These are phyloP conservation scores for Rubroshorea leprosula DNA, from an alignment of 345 rosid genomes.

Conservation along the genomic window DNA sequence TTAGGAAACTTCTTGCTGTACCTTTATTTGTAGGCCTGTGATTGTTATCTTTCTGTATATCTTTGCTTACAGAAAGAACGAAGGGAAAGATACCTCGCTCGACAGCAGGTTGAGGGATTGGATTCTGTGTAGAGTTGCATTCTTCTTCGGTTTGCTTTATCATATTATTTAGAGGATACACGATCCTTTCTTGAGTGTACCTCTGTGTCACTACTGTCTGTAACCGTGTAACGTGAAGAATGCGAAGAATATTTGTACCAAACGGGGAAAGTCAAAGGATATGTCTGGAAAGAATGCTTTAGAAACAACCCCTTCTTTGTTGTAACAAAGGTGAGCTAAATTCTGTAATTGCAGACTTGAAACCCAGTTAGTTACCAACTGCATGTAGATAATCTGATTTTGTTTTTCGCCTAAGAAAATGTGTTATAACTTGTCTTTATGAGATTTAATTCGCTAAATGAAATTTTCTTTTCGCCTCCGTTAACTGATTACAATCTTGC, in stretches of 20 bases:
- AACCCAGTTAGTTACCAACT: neutral
- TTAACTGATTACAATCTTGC: neutral
- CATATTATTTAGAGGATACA: slow-evolving; percentile 7
- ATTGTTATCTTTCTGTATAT: neutral
- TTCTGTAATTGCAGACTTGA: slow-evolving; percentile 6
- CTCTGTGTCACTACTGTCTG: too few relatives aligned
- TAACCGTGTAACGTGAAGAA: neutral
- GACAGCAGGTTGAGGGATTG: slow-evolving; percentile 72
- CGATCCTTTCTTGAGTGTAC: too few relatives aligned
- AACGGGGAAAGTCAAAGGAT: too few relatives aligned
- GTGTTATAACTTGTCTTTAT: neutral
- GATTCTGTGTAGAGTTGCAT: slow-evolving; percentile 48
- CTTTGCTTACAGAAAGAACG: slow-evolving; percentile 67
- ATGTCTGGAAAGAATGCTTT: too few relatives aligned
- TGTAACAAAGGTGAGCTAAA: slow-evolving; percentile 6
- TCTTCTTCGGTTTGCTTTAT: neutral
- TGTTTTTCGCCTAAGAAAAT: neutral
- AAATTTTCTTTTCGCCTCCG: neutral
- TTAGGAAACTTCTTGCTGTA: neutral
- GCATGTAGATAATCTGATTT: slow-evolving; percentile 18
- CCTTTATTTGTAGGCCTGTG: neutral
- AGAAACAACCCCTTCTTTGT: too few relatives aligned
- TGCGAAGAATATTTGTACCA: too few relatives aligned
- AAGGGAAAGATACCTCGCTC: slow-evolving; percentile 91
- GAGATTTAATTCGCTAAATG: neutral